These are phyloP conservation scores for Talaromyces stipitatus DNA, from an alignment of 495 filamentous ascomycete species.

Conservation along the genomic window DNA sequence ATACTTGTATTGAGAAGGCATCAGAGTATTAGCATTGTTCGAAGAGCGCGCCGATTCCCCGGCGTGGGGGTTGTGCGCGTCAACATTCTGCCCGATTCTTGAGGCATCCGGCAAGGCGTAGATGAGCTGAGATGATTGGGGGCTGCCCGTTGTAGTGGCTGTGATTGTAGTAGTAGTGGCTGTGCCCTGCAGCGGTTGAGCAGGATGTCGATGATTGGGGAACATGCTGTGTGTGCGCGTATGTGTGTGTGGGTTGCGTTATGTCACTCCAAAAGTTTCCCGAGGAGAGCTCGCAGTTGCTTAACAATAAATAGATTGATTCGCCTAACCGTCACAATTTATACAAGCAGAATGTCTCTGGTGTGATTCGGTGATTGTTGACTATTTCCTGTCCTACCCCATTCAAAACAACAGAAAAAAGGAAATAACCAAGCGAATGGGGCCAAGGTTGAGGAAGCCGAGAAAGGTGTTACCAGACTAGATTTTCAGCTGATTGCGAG, in stretches of 20 bases:
- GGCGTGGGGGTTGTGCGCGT: background rate
- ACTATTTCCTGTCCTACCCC: background rate
- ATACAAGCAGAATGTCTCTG: too few species aligned
- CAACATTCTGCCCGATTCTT: background rate
- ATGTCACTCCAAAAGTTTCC: background rate
- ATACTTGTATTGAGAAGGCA: conserved; percentile 2
- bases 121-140: background rate
- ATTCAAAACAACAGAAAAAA: too few species aligned
- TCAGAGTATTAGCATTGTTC: background rate
- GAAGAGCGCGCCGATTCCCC: background rate
- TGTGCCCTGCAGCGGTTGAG: background rate
- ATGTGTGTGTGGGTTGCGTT: background rate
- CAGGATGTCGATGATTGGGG: background rate
- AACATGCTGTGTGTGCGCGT: background rate
- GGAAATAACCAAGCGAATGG: background rate
- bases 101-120: background rate
- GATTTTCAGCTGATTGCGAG: background rate
- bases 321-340: too few species aligned
- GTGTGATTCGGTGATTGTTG: background rate
- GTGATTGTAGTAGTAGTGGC: background rate
- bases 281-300: background rate
- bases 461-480: background rate
- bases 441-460: background rate
- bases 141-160: background rate
- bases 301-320: background rate